Evolutionary conservation across 2,329 filamentous ascomycete species (phyloP), one percentile per base, ranked within the genome.

Genomic region (Epichloe gansuensis): DNA sequence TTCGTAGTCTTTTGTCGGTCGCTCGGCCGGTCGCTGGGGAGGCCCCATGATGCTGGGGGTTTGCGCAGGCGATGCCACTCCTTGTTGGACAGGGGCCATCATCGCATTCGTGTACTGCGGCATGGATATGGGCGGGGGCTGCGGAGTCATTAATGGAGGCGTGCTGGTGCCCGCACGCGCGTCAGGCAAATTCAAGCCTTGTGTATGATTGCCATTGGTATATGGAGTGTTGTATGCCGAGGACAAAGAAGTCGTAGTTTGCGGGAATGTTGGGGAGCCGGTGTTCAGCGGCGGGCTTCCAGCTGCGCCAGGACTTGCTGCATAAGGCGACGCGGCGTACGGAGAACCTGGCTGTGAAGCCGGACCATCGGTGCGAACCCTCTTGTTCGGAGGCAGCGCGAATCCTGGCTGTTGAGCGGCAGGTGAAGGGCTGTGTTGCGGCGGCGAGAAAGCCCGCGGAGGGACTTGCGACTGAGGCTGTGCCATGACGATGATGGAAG

Each of bases 311-410:
- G 77, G 76, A 52, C 74, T 76, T 58, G 72, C 68, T 7, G 68
- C 67, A 59, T 74, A 78, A 59, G 75, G 69, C 56, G 79, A 74
- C 59, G 71, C 67, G 57, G 74, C 72, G 62, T 82, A 82, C 0
- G 81, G 80, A 37, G 82, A 86, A 49, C 72, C 75, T 54, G 84
- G 83, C 59, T 84, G 82, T 31, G 85, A 83, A n/a, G 75, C 70
- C 37, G 83, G 78, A 53, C 82, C 83, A 50, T 84, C 65, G 78
- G 83, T 65, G 55, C 66, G 62, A 31, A 64, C 60, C 61, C 86
- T 80, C 72, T 93, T 91, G 54, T 78, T 80, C 15, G 87, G 83
- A 48, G 86, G 86, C 48, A 84, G 78, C 55, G 67, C 63, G 60
- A 69, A 85, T 50, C 68, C 70, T 15, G 75, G 70, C 57, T 78